Base-by-base conservation (phyloP, 257 asterid genomes). In the Fraxinus americana region DNA sequence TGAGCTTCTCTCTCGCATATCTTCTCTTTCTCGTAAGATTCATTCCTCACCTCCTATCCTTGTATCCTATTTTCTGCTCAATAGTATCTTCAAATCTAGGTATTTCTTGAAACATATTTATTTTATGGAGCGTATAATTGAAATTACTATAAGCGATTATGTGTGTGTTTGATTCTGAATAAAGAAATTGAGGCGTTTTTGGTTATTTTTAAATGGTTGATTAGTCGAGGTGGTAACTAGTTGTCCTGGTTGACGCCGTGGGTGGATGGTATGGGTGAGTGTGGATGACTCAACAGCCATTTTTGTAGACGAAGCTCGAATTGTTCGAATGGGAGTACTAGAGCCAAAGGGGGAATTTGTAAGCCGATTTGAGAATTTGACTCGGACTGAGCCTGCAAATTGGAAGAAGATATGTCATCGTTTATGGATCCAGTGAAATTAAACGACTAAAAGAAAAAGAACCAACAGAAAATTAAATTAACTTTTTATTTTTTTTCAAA, bases 161-260 rank as follows among this genome's bases (percentile, higher is more conserved):
- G 59, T 50, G 4, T 50, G 59, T 19, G 59, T 59, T 59, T 59
- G 67, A 59, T 59, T 21, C 11, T 1, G 29, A n/a, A 59, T 8
- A 19, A 59, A 19, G 23, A n/a, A 59, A 59, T 11, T 59, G 67
- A 59, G 67, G 61, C 17, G 0, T 48, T 48, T 14, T 48, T 48
- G 59, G n/a, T 5, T 12, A 48, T 14, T 48, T 12, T 52, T 16
- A 13, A 16, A 48, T 48, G 17, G 5, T 12, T 48, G 19, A 16
- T 14, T 48, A 48, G n/a, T 48, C 2, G 11, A 39, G 77, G 91
- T 75, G 73, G 90, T 14, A 78, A 90, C 86, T 23, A 96, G 90
- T 41, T 90, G 96, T 27, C 39, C 84, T 77, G 67, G 83, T 79
- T 94, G 99, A 75, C 69, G 25, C 21, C 92, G 92, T 74, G 92